Base-by-base conservation (phyloP, 1,139 yeast genomes). In the Saccharomyces uvarum region DNA sequence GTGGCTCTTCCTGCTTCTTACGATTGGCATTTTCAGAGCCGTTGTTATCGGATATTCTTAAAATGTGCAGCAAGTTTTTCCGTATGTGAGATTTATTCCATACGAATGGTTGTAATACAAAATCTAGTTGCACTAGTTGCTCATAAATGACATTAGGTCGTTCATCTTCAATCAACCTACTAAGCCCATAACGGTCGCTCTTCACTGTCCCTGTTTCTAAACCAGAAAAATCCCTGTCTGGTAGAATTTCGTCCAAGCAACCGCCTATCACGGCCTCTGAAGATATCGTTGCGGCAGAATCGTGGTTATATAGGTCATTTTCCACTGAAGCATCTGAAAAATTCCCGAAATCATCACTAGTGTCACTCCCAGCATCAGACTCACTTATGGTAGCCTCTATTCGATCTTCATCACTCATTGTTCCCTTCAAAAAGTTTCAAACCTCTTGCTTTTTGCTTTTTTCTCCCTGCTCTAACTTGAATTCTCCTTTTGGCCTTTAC, bases 271-370 rank as follows among this genome's bases (percentile, higher is more conserved):
- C 24, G 29, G 54, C 56, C 8, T 44, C 26, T 2, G 44, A 38
- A 38, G 44, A 38, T 19, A 19, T 38, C 24, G 24, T 3, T 16
- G 19, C 11, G 5, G 24, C 5, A 19, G 44, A 38, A 38, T 38
- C 24, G n/a, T 38, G 44, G 44, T 38, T 19, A 38, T 38, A 38
- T 13, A 38, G 44, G 24, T 38, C 60, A 13, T 52, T 47, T 48
- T 62, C 67, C 53, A 62, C 52, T 6, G 69, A 64, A 1, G 68
- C 69, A 56, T 66, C 70, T n/a, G 69, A 66, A 51, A 67, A 67
- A 48, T 61, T 65, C 24, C 70, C 71, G 55, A 67, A 67, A 54
- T 65, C 70, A 32, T 66, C 65, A 38, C 44, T 38, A 16, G 44
- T 16, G 47, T 58, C 64, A 47, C 63, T 61, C 21, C 57, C 62